A percentile compares a stretch with the other conserved stretches of the same genome.
Evolutionary conservation across 371 early-diverging fungal species (phyloP).

Genomic region (Amoeboaphelidium protococcarum): DNA sequence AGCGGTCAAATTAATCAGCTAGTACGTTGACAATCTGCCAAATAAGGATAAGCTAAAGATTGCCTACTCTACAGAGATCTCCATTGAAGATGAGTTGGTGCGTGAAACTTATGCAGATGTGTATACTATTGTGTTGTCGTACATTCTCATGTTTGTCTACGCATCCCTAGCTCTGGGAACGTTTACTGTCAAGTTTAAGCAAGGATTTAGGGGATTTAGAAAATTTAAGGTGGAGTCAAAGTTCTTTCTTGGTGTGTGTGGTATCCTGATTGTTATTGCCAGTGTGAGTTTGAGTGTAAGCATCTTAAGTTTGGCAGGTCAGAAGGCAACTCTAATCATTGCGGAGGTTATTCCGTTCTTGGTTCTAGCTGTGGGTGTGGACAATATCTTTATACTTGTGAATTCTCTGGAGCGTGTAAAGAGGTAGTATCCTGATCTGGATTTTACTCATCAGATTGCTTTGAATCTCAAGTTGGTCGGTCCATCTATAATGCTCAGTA

Average conservation of each 20-base stretch:
- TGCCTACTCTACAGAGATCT: slow-evolving; percentile 37
- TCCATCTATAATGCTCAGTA: slow-evolving; percentile 35
- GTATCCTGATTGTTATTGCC: slow-evolving; percentile 37
- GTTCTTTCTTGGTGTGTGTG: slow-evolving; percentile 31
- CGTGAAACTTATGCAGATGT: slow-evolving; percentile 19
- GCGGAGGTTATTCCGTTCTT: slow-evolving; percentile 54
- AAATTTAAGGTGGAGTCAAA: slow-evolving; percentile 20
- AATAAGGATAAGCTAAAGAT: slow-evolving; percentile 18
- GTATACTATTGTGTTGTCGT: slow-evolving; percentile 28
- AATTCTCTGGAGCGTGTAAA: slow-evolving; percentile 25
- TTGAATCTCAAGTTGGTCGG: slow-evolving; percentile 33
- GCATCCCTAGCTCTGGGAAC: slow-evolving; percentile 35
- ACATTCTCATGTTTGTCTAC: slow-evolving; percentile 43
- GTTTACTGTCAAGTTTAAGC: slow-evolving; percentile 1
- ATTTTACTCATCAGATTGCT: slow-evolving; percentile 7
- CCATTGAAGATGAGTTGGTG: slow-evolving; percentile 28
- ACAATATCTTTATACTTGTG: slow-evolving; percentile 45
- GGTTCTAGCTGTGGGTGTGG: slow-evolving; percentile 49
- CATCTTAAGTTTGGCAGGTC: slow-evolving; percentile 29
- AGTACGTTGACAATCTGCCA: slow-evolving; percentile 10
- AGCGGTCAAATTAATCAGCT: slow-evolving; percentile 16
- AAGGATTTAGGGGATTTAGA: too few relatives aligned
- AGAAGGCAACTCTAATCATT: slow-evolving; percentile 39
- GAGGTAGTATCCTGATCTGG: not conserved
- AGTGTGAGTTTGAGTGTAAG: slow-evolving; percentile 38